phyloP scores from a whole-genome alignment of 1,284 basidiomycete genomes.

The Fomitopsis pinicola region DNA sequence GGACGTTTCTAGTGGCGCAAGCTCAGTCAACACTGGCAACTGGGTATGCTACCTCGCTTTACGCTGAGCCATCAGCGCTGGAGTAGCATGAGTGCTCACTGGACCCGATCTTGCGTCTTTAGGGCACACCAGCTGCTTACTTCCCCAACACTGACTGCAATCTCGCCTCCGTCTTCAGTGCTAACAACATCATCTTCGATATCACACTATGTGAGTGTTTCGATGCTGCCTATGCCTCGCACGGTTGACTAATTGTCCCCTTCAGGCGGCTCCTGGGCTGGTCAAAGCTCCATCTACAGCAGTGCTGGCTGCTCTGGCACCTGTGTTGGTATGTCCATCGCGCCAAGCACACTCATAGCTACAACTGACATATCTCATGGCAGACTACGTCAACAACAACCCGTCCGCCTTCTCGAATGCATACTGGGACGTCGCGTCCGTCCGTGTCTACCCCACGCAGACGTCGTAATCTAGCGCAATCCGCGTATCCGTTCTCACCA shows the following conservation, averaged over 20 bases:
- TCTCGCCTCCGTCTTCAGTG: constrained; percentile 46
- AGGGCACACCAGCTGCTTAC: constrained; percentile 53
- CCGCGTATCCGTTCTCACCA: neutral
- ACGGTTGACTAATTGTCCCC: neutral
- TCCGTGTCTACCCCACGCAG: constrained; percentile 23
- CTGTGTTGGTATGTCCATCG: constrained; percentile 38
- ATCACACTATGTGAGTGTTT: constrained; percentile 35
- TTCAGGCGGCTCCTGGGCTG: constrained; percentile 53
- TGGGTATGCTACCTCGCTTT: constrained; percentile 33
- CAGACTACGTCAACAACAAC: constrained; percentile 40
- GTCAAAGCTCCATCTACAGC: constrained; percentile 34
- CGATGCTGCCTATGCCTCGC: neutral
- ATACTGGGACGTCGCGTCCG: constrained; percentile 41
- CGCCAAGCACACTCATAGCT: neutral
- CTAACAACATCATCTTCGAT: constrained; percentile 62
- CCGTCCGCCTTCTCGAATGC: constrained; percentile 43
- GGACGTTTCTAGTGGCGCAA: constrained; percentile 36
- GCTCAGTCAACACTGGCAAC: constrained; percentile 33
- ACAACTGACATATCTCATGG: neutral
- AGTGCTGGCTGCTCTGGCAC: constrained; percentile 44
- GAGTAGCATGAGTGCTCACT: neutral
- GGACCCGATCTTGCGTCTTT: neutral
- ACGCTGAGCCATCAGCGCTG: neutral
- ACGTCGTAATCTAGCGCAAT: neutral
- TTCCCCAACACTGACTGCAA: constrained; percentile 54